These are phyloP conservation scores for Neonectria coccinea DNA, from an alignment of 2,329 filamentous ascomycete species.

Conservation along the genomic window DNA sequence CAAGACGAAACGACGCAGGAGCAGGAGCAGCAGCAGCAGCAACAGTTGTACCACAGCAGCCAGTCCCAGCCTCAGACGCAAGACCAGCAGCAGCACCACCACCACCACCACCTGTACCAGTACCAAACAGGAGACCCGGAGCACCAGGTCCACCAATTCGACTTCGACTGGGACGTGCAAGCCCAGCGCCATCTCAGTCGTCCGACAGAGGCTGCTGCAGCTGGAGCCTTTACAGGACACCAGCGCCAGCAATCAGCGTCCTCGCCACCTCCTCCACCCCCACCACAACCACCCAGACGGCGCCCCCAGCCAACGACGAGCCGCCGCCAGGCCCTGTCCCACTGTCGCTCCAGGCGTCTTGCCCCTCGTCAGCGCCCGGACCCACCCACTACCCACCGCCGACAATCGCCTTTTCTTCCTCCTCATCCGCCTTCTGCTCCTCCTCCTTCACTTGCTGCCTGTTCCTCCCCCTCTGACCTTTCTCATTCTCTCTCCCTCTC, in stretches of 20 bases:
- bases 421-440: conserved; percentile 45
- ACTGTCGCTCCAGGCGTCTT: conserved; percentile 40
- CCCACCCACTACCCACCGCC: conserved; percentile 43
- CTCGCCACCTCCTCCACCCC: conserved; percentile 37
- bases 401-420: conserved; percentile 48
- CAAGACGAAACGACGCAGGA: conserved; percentile 14
- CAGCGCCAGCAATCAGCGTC: conserved; percentile 31
- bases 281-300: conserved; percentile 36
- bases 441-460: conserved; percentile 41
- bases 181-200: conserved; percentile 15
- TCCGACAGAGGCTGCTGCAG: conserved; percentile 21
- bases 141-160: conserved; percentile 6
- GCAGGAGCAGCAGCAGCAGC: conserved; percentile 10
- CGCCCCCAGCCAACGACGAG: conserved; percentile 44
- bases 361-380: conserved; percentile 45
- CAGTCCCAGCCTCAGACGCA: conserved; percentile 13
- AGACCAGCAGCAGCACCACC: conserved; percentile 3
- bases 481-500: conserved; percentile 29
- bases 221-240: conserved; percentile 14
- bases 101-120: not conserved
- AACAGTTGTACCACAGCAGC: conserved; percentile 15
- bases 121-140: conserved; percentile 17
- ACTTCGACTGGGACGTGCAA: conserved; percentile 12
- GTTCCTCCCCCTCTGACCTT: conserved; percentile 34
- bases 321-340: conserved; percentile 43